phyloP scores from a whole-genome alignment of 106 monocot species.

The Phalaenopsis aphrodite region DNA sequence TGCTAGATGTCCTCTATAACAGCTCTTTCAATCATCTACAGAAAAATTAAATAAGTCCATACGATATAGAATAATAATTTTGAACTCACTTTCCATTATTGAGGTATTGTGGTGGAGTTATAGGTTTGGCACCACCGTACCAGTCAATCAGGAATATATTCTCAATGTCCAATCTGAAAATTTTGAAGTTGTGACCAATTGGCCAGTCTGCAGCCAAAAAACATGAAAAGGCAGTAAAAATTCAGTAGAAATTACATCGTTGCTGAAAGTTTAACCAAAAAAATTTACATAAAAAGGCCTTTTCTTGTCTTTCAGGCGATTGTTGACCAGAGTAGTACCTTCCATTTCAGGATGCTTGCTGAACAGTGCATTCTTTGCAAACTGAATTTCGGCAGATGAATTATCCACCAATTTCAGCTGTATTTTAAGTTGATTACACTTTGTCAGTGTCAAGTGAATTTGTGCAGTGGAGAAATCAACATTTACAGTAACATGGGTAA shows the following conservation, averaged over 20 bases:
- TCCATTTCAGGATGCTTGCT: slow-evolving; percentile 29
- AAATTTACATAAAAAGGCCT: neutral
- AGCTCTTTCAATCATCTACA: neutral
- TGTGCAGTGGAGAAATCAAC: neutral
- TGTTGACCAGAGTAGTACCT: slow-evolving; percentile 1
- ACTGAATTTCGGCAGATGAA: slow-evolving; percentile 16
- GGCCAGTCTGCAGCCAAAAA: slow-evolving; percentile 26
- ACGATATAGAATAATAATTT: neutral
- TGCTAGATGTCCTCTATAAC: neutral
- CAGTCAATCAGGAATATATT: slow-evolving; percentile 35
- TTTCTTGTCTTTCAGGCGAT: neutral
- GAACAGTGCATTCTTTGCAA: slow-evolving; percentile 18
- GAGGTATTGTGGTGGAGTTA: slow-evolving; percentile 21
- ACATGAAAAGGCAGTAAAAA: neutral
- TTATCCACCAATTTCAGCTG: slow-evolving; percentile 21
- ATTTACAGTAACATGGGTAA: neutral
- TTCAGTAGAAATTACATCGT: neutral
- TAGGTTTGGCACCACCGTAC: slow-evolving; percentile 33
- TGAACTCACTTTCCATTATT: slow-evolving; percentile 14
- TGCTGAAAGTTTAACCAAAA: neutral
- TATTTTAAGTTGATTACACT: neutral
- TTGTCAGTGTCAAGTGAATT: neutral
- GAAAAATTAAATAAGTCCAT: neutral
- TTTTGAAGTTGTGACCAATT: slow-evolving; percentile 22
- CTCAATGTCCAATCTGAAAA: slow-evolving; percentile 31